Base-by-base conservation (phyloP, 257 asterid genomes). In the Parsonsia alboflavescens region DNA sequence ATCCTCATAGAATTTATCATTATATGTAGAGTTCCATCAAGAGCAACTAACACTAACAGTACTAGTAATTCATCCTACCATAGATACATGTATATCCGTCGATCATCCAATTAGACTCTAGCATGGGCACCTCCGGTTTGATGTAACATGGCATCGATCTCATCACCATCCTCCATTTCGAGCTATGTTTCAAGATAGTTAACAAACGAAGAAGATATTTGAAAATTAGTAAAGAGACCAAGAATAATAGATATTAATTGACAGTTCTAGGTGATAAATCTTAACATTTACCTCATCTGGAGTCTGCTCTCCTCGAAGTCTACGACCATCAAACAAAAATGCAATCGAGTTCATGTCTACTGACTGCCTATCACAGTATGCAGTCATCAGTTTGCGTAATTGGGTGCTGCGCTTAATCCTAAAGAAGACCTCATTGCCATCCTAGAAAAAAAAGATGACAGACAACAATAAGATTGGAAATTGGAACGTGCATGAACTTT, bases 321-420 rank as follows among this genome's bases (percentile, higher is more conserved):
- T 86, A 46, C 94, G 86, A 50, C 17, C 97, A 71, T 89, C 92
- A 74, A 86, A 89, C 44, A 88, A 75, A 81, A 91, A 91, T 0
- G 89, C 91, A 52, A 86, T 83, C 2, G 91, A 84, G n/a, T 53
- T 85, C 73, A 85, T 21, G 52, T 88, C 93, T 63, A 86, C 85
- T 0, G 92, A 86, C 44, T 82, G 92, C 1, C 90, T 81, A 50
- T 91, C 91, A 39, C 94, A 91, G 33, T 91, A 89, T 30, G 96
- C 91, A 70, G 77, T 85, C 97, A 91, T 91, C 44, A 91, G 91
- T 71, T 86, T 91, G 85, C 85, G 84, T 72, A 91, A 83, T 36
- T 85, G 94, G 0, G 92, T 89, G 86, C 86, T 85, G 66, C 96
- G 82, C 85, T 89, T 91, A 28, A 88, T 89, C 87, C 93, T 84